A percentile compares a stretch with the other conserved stretches of the same genome.
Conservation (phyloP, 73 alveolate genomes). For the Tetrahymena elliotti region DNA sequence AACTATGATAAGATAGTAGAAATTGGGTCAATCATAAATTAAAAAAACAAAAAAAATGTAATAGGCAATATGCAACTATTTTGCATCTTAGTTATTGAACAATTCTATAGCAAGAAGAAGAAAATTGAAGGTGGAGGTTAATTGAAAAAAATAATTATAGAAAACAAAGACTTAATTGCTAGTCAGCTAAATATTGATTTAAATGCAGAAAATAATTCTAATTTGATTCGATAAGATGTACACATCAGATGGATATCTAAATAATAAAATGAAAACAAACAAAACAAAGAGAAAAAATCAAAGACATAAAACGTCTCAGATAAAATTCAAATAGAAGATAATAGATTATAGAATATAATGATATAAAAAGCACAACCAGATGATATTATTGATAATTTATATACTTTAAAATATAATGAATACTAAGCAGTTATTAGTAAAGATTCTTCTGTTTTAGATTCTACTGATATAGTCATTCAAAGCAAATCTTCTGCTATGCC, state of each 20-base stretch:
- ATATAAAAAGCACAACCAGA: neutral
- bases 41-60: neutral
- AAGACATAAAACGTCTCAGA: neutral
- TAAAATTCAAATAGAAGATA: neutral
- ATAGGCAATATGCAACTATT: neutral
- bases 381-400: slow-evolving; percentile 18
- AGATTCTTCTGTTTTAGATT: neutral
- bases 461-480: neutral
- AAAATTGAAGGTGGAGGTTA: neutral
- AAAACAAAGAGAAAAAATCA: neutral
- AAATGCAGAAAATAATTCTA: neutral
- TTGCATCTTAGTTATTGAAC: neutral
- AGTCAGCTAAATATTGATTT: neutral
- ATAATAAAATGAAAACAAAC: neutral
- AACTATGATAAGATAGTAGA: neutral
- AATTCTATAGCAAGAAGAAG: neutral
- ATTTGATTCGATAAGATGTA: neutral
- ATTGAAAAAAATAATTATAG: neutral
- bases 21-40: neutral
- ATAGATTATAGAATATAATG: neutral
- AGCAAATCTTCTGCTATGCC: slow-evolving; percentile 43
- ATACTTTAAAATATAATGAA: slow-evolving; percentile 1
- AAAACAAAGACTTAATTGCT: neutral
- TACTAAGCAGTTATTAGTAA: neutral
- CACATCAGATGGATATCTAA: neutral